Evolutionary conservation across 2,329 filamentous ascomycete genomes (phyloP).

Genomic region (Geosmithia flava): DNA sequence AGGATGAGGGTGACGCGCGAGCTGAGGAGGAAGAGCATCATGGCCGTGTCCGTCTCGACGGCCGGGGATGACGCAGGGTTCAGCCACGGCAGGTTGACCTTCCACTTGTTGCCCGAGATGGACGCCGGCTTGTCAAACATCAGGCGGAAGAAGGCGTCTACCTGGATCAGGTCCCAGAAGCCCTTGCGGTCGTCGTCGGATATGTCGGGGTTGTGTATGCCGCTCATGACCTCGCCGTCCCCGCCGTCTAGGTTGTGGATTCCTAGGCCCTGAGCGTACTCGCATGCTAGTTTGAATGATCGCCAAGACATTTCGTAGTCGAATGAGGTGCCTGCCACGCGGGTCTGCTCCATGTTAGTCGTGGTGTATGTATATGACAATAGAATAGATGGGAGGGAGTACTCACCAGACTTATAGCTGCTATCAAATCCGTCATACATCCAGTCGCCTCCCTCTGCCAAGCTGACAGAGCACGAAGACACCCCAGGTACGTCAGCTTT

Average conservation of each 20-base stretch:
- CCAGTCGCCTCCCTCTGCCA: slow-evolving; percentile 18
- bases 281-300: slow-evolving; percentile 15
- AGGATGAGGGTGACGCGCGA: slow-evolving; percentile 15
- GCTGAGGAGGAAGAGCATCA: slow-evolving; percentile 11
- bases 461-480: slow-evolving; percentile 13
- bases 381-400: neutral
- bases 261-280: slow-evolving; percentile 16
- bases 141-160: slow-evolving; percentile 17
- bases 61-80: slow-evolving; percentile 7
- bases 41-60: neutral
- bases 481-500: slow-evolving; percentile 11
- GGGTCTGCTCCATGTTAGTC: slow-evolving; percentile 2
- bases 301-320: slow-evolving; percentile 18
- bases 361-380: too few relatives aligned
- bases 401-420: slow-evolving; percentile 14
- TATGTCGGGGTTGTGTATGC: slow-evolving; percentile 2
- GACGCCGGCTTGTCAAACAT: slow-evolving; percentile 15
- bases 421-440: slow-evolving; percentile 15
- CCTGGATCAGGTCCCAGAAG: slow-evolving; percentile 19
- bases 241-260: slow-evolving; percentile 14
- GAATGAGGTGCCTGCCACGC: slow-evolving; percentile 15
- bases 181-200: slow-evolving; percentile 12
- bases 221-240: slow-evolving; percentile 7
- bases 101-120: slow-evolving; percentile 14
- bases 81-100: slow-evolving; percentile 18